Percentiles rank a stretch among this genome's conserved stretches.
These are phyloP conservation scores for Pyrenophora seminiperda DNA, from an alignment of 2,329 filamentous ascomycete genomes.

Conservation along the genomic window DNA sequence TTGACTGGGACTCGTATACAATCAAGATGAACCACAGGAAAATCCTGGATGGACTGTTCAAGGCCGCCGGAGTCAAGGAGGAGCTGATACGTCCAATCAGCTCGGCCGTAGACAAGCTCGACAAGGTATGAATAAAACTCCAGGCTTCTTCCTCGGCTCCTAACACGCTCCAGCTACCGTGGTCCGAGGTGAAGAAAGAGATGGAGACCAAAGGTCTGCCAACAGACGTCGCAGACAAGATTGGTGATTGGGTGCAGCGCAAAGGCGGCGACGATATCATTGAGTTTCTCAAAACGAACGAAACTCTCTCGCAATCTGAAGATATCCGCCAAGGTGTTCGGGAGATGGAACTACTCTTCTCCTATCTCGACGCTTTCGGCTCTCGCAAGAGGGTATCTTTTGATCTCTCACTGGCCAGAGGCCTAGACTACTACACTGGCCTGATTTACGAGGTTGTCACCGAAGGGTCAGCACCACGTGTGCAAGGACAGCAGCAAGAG, in stretches of 20 bases:
- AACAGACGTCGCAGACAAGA: conserved; percentile 78
- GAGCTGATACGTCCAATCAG: conserved; percentile 90
- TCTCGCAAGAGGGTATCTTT: conserved; percentile 79
- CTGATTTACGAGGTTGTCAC: conserved; percentile 90
- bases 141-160: background rate
- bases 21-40: conserved; percentile 97
- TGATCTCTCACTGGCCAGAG: conserved; percentile 86
- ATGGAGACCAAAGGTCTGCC: conserved; percentile 93
- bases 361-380: conserved; percentile 79
- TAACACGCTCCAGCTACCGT: conserved; percentile 59
- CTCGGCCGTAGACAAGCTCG: conserved; percentile 92
- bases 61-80: conserved; percentile 83
- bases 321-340: conserved; percentile 76
- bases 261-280: conserved; percentile 79
- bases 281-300: conserved; percentile 34
- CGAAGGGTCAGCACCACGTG: conserved; percentile 68
- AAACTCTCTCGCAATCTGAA: conserved; percentile 59
- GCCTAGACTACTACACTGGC: conserved; percentile 91
- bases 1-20: conserved; percentile 77
- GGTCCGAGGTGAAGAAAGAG: conserved; percentile 86
- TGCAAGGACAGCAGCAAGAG: conserved; percentile 41
- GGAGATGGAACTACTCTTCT: conserved; percentile 80
- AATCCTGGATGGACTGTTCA: conserved; percentile 89
- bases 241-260: conserved; percentile 80
- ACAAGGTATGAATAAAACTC: conserved; percentile 64